Conservation (phyloP, 805 yeast genomes). For the Wickerhamiella spandovensis region DNA sequence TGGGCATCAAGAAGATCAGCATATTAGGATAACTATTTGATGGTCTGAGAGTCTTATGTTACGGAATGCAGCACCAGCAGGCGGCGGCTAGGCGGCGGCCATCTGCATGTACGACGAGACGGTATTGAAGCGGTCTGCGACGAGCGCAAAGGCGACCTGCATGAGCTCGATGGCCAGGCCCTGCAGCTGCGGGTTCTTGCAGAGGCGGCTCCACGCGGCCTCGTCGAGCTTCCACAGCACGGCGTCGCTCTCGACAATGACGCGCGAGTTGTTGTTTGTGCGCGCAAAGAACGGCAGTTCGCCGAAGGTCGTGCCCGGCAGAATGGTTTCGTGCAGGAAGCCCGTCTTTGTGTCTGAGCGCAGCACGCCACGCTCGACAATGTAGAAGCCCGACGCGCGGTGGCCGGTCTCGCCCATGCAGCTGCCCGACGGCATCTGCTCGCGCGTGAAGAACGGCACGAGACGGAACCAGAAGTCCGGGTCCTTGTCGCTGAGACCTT, state of each 20-base stretch:
- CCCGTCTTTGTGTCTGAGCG: constrained; percentile 10
- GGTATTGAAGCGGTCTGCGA: constrained; percentile 60
- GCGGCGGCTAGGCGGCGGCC: constrained; percentile 23
- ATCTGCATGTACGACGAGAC: constrained; percentile 65
- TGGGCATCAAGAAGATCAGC: background rate
- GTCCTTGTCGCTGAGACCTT: constrained; percentile 38
- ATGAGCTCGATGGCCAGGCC: constrained; percentile 52
- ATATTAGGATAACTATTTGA: too few relatives aligned
- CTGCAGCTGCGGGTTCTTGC: constrained; percentile 29
- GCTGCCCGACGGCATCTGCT: constrained; percentile 27
- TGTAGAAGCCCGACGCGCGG: constrained; percentile 42
- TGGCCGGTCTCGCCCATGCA: constrained; percentile 29
- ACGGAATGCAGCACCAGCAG: too few relatives aligned
- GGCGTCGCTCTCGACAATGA: constrained; percentile 47
- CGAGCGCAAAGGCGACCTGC: constrained; percentile 44
- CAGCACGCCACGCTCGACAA: constrained; percentile 29
- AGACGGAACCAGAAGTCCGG: constrained; percentile 52
- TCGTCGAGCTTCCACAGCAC: constrained; percentile 55
- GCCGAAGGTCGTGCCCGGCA: constrained; percentile 68
- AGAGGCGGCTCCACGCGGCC: constrained; percentile 33
- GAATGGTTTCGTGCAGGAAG: constrained; percentile 35
- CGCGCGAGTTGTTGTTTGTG: constrained; percentile 32
- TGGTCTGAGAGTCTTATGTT: too few relatives aligned
- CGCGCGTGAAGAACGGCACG: constrained; percentile 42
- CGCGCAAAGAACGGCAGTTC: constrained; percentile 33